phyloP scores from a whole-genome alignment of 768 basidiomycete genomes.

The Mrakia hoshinonis region DNA sequence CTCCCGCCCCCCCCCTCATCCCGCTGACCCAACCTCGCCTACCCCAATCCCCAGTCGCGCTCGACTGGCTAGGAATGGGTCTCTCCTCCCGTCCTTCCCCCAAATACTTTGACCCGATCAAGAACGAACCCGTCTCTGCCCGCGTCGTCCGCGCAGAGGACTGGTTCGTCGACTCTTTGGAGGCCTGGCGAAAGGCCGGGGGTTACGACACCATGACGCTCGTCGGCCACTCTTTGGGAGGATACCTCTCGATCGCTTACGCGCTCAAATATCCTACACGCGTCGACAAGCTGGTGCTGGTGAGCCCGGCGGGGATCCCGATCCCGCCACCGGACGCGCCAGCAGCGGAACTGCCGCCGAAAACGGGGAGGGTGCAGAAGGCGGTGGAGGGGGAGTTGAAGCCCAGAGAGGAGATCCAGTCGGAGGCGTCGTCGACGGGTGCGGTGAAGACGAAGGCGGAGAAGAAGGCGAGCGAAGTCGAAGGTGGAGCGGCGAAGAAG shows the following conservation, averaged over 20 bases:
- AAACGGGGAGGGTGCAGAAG: not conserved
- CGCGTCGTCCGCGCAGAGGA: conserved; percentile 49
- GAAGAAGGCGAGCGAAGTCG: not conserved
- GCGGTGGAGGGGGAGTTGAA: not conserved
- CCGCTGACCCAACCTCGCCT: not conserved
- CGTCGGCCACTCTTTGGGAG: conserved; percentile 72
- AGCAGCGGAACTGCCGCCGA: not conserved
- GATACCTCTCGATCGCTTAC: conserved; percentile 49
- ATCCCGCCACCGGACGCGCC: conserved; percentile 39
- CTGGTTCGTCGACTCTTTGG: conserved; percentile 61
- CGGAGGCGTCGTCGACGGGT: not conserved
- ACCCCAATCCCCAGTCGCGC: conserved; percentile 42
- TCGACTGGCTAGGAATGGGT: conserved; percentile 97
- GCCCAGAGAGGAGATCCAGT: not conserved
- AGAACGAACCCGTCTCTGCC: conserved; percentile 50
- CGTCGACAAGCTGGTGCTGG: conserved; percentile 75
- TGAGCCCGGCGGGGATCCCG: conserved; percentile 85
- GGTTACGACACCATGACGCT: conserved; percentile 79
- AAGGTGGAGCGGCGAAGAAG: not conserved
- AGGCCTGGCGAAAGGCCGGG: conserved; percentile 75
- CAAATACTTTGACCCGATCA: conserved; percentile 46
- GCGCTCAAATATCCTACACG: conserved; percentile 73
- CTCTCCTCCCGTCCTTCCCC: conserved; percentile 79
- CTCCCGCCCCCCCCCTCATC: not conserved
- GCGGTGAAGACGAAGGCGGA: not conserved